Conservation (phyloP, 2,329 filamentous ascomycete species). For the Hymenoscyphus fructigenus region DNA sequence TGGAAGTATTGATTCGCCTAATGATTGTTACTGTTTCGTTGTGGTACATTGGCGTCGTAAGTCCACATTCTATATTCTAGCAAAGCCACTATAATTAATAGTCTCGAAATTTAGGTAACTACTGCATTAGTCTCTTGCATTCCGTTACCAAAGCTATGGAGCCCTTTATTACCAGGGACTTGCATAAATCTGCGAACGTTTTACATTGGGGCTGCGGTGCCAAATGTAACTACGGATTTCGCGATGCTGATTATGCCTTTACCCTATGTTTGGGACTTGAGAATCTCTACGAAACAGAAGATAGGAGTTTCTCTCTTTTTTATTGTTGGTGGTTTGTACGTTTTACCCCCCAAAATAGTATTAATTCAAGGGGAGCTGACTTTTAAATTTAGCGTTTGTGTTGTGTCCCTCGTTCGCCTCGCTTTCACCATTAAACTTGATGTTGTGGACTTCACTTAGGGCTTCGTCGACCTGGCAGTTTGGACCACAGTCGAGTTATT, state of each 20-base stretch:
- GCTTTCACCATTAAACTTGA: background rate
- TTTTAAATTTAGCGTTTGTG: background rate
- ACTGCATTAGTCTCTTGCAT: background rate
- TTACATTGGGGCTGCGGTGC: background rate
- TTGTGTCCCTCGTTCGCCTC: background rate
- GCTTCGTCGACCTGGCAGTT: background rate
- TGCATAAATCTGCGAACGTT: background rate
- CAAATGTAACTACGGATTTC: constrained; percentile 1
- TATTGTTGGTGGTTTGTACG: constrained; percentile 1
- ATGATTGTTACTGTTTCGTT: background rate
- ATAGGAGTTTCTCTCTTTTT: background rate
- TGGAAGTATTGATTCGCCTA: background rate
- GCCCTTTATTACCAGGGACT: background rate
- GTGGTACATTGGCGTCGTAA: background rate
- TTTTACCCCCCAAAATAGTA: background rate
- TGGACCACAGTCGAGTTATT: background rate
- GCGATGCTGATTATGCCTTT: background rate
- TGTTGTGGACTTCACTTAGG: background rate
- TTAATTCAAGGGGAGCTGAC: background rate
- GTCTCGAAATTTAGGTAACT: background rate
- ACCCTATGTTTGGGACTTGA: background rate
- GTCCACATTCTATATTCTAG: background rate
- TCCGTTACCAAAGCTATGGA: background rate
- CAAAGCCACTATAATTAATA: background rate
- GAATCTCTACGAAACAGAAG: background rate